Evolutionary conservation across 345 rosid species (phyloP), one percentile per base, ranked within the genome.

Genomic region (Mangifera indica): DNA sequence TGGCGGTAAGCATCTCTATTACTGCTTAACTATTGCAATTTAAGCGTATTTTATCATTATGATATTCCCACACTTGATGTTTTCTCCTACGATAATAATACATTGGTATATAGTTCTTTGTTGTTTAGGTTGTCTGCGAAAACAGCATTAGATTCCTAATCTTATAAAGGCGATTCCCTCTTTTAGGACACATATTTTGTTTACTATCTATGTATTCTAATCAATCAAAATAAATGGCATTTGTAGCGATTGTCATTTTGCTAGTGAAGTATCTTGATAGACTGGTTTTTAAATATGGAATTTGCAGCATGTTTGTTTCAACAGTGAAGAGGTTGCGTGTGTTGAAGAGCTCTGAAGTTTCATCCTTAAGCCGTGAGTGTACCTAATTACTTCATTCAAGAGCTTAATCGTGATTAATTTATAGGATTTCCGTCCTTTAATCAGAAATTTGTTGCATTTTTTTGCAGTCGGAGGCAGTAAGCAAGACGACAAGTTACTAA

Each of bases 281-380:
- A 26, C 45, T 29, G 32, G 17, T 26, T 22, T 18, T 10, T 14
- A 24, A 9, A 22, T 24, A n/a, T 64, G 51, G 20, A 32, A 12
- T 37, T 76, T 70, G 81, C 89, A 95, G 99, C 80, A 92, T 92
- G 98, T 95, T 95, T 82, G 93, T 86, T 34, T 88, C 97, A 7
- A 86, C 93, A 0, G 98, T 89, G 77, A 95, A 87, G 89, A 89
- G 99, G 83, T 81, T 95, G 66, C 96, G 98, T 2, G 93, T 89
- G 70, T 79, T 92, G 84, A 95, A 89, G 86, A 91, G 85, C 85
- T 83, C 94, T 12, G 96, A 89, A 62, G 84, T 91, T 67, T 84
- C 90, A 55, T 80, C 81, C 0, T 61, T 83, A 40, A 78, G 76
- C 80, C 63, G 92, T 83, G 60, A 81, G 89, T 74, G 18, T 10